Conservation (phyloP, 1,284 basidiomycete genomes). For the Cutaneotrichosporon daszewskae region DNA sequence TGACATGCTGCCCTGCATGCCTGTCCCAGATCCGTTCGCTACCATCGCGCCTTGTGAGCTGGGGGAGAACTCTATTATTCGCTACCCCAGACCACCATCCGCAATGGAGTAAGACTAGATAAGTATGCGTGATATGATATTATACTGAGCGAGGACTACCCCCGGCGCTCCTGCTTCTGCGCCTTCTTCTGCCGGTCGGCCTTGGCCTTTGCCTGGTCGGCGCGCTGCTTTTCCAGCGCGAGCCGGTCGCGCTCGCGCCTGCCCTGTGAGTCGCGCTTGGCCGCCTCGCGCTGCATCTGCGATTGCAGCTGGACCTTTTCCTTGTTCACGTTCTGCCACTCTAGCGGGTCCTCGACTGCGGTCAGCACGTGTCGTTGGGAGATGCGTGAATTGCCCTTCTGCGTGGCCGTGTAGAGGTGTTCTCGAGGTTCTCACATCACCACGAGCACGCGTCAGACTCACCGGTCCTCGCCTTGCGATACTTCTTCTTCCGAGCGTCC, state of each 20-base stretch:
- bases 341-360: constrained; percentile 33
- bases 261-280: constrained; percentile 28
- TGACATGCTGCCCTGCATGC: too few relatives aligned
- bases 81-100: not conserved
- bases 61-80: too few relatives aligned
- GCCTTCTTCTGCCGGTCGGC: constrained; percentile 48
- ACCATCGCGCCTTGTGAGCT: too few relatives aligned
- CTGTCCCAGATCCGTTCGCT: too few relatives aligned
- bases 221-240: constrained; percentile 45
- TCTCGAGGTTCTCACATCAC: too few relatives aligned
- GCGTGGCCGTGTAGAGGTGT: too few relatives aligned
- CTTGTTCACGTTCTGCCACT: constrained; percentile 39
- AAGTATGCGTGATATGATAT: not conserved
- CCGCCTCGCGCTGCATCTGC: constrained; percentile 39
- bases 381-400: too few relatives aligned
- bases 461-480: constrained; percentile 31
- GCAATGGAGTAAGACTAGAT: too few relatives aligned
- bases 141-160: not conserved
- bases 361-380: not conserved
- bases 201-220: constrained; percentile 44
- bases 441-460: not conserved
- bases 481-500: constrained; percentile 44
- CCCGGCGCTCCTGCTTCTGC: constrained; percentile 43
- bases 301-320: constrained; percentile 39
- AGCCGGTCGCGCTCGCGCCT: constrained; percentile 42